Base-by-base conservation (phyloP, 768 basidiomycete species). In the Russula compacta region DNA sequence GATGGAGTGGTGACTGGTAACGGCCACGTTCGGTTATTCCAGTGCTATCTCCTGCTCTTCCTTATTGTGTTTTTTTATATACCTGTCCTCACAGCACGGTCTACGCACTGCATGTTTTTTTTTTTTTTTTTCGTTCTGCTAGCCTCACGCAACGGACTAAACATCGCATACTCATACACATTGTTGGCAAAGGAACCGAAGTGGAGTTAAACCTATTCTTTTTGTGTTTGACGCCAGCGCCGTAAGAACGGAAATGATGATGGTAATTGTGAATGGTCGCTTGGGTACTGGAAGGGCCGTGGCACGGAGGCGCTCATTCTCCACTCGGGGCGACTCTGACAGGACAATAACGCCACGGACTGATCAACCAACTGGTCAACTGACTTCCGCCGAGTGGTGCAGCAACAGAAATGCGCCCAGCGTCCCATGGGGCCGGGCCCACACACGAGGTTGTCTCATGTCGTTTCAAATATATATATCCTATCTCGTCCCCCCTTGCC, bases 381-480 rank as follows among this genome's bases (percentile, higher is more conserved):
- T 40, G 40, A 7, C 19, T 58, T 51, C 58, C 57, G 39, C 14
- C 48, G 56, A 47, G 15, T 29, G 55, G 17, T 38, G 14, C 33
- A 47, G 44, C 36, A 48, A 47, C 32, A 36, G 36, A 2, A 5
- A 24, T 56, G 46, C 55, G 55, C 55, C 56, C 36, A 29, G 10
- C 33, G n/a, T 38, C 36, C 11, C 33, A 5, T 36, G 35, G 17
- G 35, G n/a, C n/a, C 35, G 50, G 32, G 10, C 15, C 58, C 56
- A 57, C 47, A 36, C 56, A 57, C 47, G 47, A 57, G 56, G 56
- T n/a, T 33, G 58, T 47, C 52, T 40, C 59, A 6, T 53, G 42
- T 42, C n/a, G 7, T 17, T 3, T 29, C 19, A 19, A 14, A 43
- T 43, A 53, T 58, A 63, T 63, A 63, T 63, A 53, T 58, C 56